Evolutionary conservation across 441 rosid genomes (phyloP).

Genomic region (Erysimum pusillum): DNA sequence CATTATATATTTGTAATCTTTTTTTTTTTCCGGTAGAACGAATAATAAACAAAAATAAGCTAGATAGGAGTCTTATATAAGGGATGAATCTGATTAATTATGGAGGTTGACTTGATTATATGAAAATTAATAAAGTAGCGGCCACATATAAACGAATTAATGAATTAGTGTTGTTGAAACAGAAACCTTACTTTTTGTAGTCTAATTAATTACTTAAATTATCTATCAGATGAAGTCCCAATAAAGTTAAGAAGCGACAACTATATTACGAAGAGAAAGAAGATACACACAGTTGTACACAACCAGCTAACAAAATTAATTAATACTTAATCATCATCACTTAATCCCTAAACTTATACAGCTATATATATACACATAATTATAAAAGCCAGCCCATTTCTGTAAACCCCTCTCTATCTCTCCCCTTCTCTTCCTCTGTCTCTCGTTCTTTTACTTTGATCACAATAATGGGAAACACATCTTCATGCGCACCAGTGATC

Average conservation of each 20-base stretch:
- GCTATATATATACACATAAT: slow-evolving; percentile 31
- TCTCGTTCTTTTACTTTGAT: slow-evolving; percentile 18
- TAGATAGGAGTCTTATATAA: neutral
- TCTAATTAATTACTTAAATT: slow-evolving; percentile 8
- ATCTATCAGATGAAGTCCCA: slow-evolving; percentile 32
- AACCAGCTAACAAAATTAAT: slow-evolving; percentile 35
- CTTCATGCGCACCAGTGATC: slow-evolving; percentile 47
- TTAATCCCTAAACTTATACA: slow-evolving; percentile 34
- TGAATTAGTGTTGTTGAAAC: slow-evolving; percentile 23
- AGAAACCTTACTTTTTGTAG: slow-evolving; percentile 23
- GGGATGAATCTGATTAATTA: slow-evolving; percentile 37
- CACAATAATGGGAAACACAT: slow-evolving; percentile 49
- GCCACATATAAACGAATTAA: neutral
- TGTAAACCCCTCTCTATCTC: neutral
- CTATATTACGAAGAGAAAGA: slow-evolving; percentile 36
- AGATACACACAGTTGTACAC: slow-evolving; percentile 47
- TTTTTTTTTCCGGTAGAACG: slow-evolving; percentile 35
- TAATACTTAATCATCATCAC: slow-evolving; percentile 32
- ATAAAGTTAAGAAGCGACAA: slow-evolving; percentile 44
- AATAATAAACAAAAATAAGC: slow-evolving; percentile 10
- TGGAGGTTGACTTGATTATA: slow-evolving; percentile 41
- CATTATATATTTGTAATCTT: neutral
- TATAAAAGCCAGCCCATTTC: slow-evolving; percentile 37
- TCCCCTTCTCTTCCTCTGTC: neutral
- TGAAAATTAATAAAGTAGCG: slow-evolving; percentile 20